These are phyloP conservation scores for Trametes elegans DNA, from an alignment of 768 basidiomycete species.

Conservation along the genomic window DNA sequence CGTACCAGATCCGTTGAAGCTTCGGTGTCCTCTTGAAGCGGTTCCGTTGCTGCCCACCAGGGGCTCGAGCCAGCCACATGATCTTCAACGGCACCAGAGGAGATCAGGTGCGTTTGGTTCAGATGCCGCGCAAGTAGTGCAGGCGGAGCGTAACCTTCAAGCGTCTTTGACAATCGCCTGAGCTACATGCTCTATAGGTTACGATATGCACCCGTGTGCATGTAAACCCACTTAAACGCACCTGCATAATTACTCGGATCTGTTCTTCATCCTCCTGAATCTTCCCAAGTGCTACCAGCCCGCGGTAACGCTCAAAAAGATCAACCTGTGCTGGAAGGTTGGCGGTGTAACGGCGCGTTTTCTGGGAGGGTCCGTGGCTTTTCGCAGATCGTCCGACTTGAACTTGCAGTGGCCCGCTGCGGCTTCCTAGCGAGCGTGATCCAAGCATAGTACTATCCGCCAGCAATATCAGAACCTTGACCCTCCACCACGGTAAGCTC, in stretches of 20 bases:
- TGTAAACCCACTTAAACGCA: conserved; percentile 22
- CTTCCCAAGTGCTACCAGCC: conserved; percentile 43
- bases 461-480: too few species aligned
- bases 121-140: conserved; percentile 35
- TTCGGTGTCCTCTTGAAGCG: conserved; percentile 20
- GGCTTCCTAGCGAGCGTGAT: too few species aligned
- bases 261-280: conserved; percentile 53
- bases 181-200: conserved; percentile 34
- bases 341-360: too few species aligned
- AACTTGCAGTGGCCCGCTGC: background rate
- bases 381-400: background rate
- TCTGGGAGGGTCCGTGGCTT: too few species aligned
- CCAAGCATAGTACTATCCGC: too few species aligned
- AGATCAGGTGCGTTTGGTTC: background rate
- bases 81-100: background rate
- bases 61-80: conserved; percentile 27
- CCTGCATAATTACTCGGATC: conserved; percentile 51
- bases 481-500: too few species aligned
- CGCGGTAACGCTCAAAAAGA: conserved; percentile 47
- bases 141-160: conserved; percentile 51
- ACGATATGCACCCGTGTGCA: background rate
- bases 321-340: conserved; percentile 28
- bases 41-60: conserved; percentile 32
- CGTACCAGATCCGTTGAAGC: conserved; percentile 36
- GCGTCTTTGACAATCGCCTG: conserved; percentile 43